A percentile compares a stretch with the other conserved stretches of the same genome.
These are phyloP conservation scores for Volvox africanus DNA, from an alignment of 139 green algal genomes.

Conservation along the genomic window DNA sequence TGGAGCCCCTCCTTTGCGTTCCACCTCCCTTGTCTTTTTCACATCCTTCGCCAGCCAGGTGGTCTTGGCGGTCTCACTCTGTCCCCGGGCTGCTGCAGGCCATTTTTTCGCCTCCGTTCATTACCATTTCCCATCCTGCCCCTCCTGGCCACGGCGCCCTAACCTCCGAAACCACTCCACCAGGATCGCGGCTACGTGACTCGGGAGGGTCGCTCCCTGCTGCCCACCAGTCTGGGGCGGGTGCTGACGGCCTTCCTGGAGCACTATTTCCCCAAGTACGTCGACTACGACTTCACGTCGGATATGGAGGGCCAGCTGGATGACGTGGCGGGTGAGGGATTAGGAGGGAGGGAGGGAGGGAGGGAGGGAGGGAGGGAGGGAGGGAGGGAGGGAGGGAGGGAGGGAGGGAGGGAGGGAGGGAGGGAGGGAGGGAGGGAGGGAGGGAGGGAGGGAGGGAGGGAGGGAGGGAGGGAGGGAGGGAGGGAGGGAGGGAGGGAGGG, in stretches of 20 bases:
- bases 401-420: neutral
- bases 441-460: neutral
- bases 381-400: neutral
- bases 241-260: conserved; percentile 84
- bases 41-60: too few relatives aligned
- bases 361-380: neutral
- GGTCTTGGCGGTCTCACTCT: too few relatives aligned
- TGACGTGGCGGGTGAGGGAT: conserved; percentile 68
- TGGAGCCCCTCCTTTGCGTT: too few relatives aligned
- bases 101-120: too few relatives aligned
- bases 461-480: neutral
- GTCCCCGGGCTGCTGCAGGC: too few relatives aligned
- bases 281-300: conserved; percentile 88
- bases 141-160: neutral
- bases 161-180: too few relatives aligned
- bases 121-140: neutral
- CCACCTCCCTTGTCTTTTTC: too few relatives aligned
- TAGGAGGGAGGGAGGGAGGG: neutral
- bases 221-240: conserved; percentile 71
- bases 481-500: neutral
- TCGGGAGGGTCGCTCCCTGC: conserved; percentile 66
- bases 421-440: neutral
- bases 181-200: conserved; percentile 80
- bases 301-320: conserved; percentile 78
- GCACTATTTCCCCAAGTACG: conserved; percentile 81